These are phyloP conservation scores for Cryptococcus sp. DNA, from an alignment of 1,284 basidiomycete genomes.

Conservation along the genomic window DNA sequence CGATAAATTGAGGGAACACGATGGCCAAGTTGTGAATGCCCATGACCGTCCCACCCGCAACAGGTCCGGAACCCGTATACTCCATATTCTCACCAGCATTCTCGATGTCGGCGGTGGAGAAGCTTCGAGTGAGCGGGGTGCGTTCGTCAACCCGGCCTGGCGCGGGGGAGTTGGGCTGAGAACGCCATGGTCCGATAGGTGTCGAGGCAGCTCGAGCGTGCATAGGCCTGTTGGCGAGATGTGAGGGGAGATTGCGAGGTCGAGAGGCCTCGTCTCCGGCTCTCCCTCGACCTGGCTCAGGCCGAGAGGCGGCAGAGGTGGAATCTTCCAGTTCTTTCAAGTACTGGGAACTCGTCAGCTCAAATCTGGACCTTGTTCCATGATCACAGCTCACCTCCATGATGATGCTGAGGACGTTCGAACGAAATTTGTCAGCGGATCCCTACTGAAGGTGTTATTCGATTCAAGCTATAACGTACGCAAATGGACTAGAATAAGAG, in stretches of 20 bases:
- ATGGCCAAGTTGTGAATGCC: constrained; percentile 95
- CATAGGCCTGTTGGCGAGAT: constrained; percentile 43
- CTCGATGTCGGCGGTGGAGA: constrained; percentile 61
- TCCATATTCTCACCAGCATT: constrained; percentile 54
- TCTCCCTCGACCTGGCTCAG: background rate
- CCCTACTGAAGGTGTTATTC: constrained; percentile 48
- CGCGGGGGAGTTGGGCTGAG: constrained; percentile 22
- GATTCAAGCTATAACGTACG: constrained; percentile 52
- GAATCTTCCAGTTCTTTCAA: constrained; percentile 70
- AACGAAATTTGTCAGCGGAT: too few species aligned
- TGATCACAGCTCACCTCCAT: constrained; percentile 69
- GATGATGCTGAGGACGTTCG: constrained; percentile 66
- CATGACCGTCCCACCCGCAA: constrained; percentile 89
- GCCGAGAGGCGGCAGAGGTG: constrained; percentile 7
- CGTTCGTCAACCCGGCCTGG: constrained; percentile 56
- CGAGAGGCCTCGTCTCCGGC: background rate
- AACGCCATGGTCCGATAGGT: constrained; percentile 47
- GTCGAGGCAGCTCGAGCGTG: constrained; percentile 59
- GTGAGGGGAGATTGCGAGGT: constrained; percentile 10
- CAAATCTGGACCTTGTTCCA: background rate
- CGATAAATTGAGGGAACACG: constrained; percentile 88
- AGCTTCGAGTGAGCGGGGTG: constrained; percentile 65
- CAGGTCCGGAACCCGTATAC: constrained; percentile 58
- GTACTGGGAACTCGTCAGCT: constrained; percentile 58
- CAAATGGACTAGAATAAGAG: constrained; percentile 35